Conservation (phyloP, 768 basidiomycete species). For the Ramaria sp. region DNA sequence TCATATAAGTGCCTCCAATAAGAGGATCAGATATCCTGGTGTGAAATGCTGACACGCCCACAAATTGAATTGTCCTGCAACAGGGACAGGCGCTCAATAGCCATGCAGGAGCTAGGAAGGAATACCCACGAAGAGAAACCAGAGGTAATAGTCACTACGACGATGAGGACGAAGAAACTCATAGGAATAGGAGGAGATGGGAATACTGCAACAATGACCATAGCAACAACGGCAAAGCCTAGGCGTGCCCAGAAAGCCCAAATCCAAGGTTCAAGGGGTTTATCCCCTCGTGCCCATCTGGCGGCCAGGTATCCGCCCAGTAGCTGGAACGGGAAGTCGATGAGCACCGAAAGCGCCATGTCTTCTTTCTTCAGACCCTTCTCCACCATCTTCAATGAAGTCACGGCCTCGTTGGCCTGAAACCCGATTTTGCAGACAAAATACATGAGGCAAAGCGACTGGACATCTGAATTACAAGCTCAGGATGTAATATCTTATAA, state of each 20-base stretch:
- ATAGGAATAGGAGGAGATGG: constrained; percentile 64
- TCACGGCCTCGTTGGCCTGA: constrained; percentile 86
- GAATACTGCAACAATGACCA: constrained; percentile 75
- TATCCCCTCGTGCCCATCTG: constrained; percentile 76
- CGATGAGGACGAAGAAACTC: constrained; percentile 71
- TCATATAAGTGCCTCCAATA: constrained; percentile 99
- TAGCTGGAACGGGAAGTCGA: constrained; percentile 98
- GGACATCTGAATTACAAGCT: constrained; percentile 54
- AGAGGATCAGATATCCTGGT: constrained; percentile 92
- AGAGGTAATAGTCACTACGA: constrained; percentile 71
- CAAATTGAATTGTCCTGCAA: constrained; percentile 91
- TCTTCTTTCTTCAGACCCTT: constrained; percentile 95
- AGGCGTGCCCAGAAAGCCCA: constrained; percentile 86
- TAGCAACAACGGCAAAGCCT: constrained; percentile 57
- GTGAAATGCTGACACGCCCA: constrained; percentile 98
- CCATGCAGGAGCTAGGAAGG: neutral
- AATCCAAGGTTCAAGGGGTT: constrained; percentile 79
- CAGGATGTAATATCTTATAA: neutral
- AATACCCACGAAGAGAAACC: constrained; percentile 72
- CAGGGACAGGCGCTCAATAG: neutral
- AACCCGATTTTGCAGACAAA: constrained; percentile 91
- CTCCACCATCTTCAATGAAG: constrained; percentile 89
- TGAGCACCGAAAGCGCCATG: constrained; percentile 85
- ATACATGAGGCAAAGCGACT: constrained; percentile 77
- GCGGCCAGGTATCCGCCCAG: constrained; percentile 90